A percentile compares a stretch with the other conserved stretches of the same genome.
These are phyloP conservation scores for Thelonectria discophora DNA, from an alignment of 2,329 filamentous ascomycete species.

Conservation along the genomic window DNA sequence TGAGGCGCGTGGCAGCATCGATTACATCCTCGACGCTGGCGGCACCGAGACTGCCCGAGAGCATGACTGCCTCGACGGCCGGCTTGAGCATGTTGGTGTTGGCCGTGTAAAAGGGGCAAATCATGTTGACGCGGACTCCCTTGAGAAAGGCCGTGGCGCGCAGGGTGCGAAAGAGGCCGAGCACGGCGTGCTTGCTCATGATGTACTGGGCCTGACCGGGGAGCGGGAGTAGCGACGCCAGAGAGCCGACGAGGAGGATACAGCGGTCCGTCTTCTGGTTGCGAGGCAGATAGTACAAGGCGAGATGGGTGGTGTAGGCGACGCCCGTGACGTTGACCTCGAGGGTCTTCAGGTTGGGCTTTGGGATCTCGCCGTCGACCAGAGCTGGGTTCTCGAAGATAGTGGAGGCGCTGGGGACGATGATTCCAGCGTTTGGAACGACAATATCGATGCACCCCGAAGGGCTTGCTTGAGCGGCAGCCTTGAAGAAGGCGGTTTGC, in stretches of 20 bases:
- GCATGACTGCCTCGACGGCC: conserved; percentile 55
- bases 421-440: conserved; percentile 73
- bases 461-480: conserved; percentile 62
- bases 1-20: conserved; percentile 68
- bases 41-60: conserved; percentile 62
- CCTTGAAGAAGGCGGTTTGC: conserved; percentile 70
- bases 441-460: conserved; percentile 68
- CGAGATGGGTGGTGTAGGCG: conserved; percentile 72
- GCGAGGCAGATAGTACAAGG: conserved; percentile 55
- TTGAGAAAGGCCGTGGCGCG: conserved; percentile 55
- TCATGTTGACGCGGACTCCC: conserved; percentile 69
- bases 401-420: conserved; percentile 42
- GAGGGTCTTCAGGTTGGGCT: conserved; percentile 61
- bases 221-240: conserved; percentile 63
- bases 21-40: conserved; percentile 68
- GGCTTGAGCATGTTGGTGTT: conserved; percentile 65
- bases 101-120: conserved; percentile 73
- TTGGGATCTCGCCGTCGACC: conserved; percentile 52
- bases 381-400: conserved; percentile 58
- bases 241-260: conserved; percentile 69
- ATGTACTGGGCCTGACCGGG: conserved; percentile 63
- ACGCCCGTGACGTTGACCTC: conserved; percentile 72
- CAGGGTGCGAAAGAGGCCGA: conserved; percentile 70
- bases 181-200: conserved; percentile 71
- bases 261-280: conserved; percentile 52